A percentile compares a stretch with the other conserved stretches of the same genome.
Evolutionary conservation across 768 basidiomycete species (phyloP).

Genomic region (Tulasnella sp.): DNA sequence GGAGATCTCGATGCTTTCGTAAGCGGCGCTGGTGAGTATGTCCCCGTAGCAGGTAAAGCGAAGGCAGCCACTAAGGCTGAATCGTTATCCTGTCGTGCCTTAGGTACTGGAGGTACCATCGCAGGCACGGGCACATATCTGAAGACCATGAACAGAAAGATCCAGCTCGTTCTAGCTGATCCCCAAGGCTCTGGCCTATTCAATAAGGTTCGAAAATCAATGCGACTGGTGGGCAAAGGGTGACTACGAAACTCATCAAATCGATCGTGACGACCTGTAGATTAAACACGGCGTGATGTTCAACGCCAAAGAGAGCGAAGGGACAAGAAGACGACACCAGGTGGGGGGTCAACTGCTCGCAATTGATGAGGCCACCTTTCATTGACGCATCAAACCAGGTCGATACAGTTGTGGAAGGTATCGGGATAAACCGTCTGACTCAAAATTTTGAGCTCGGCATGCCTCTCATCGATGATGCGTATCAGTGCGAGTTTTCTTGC

Average conservation of each 20-base stretch:
- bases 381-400: too few relatives aligned
- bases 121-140: slow-evolving; percentile 73
- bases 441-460: slow-evolving; percentile 80
- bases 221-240: neutral
- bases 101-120: slow-evolving; percentile 93
- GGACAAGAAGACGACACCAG: slow-evolving; percentile 83
- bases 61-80: too few relatives aligned
- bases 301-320: slow-evolving; percentile 84
- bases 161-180: slow-evolving; percentile 71
- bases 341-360: slow-evolving; percentile 9
- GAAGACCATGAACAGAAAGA: slow-evolving; percentile 55
- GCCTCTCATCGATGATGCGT: slow-evolving; percentile 78
- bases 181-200: slow-evolving; percentile 91
- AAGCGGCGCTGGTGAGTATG: slow-evolving; percentile 62
- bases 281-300: slow-evolving; percentile 93
- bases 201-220: slow-evolving; percentile 54
- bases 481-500: slow-evolving; percentile 41
- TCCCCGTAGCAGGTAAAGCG: neutral
- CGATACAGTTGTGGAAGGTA: slow-evolving; percentile 91
- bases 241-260: neutral
- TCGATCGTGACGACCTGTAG: slow-evolving; percentile 26
- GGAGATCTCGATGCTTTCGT: slow-evolving; percentile 77
- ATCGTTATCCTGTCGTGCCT: neutral
- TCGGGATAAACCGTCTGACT: slow-evolving; percentile 88
- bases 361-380: too few relatives aligned